Evolutionary conservation across 2,329 filamentous ascomycete species (phyloP).

Genomic region (Claviceps humidiphila): DNA sequence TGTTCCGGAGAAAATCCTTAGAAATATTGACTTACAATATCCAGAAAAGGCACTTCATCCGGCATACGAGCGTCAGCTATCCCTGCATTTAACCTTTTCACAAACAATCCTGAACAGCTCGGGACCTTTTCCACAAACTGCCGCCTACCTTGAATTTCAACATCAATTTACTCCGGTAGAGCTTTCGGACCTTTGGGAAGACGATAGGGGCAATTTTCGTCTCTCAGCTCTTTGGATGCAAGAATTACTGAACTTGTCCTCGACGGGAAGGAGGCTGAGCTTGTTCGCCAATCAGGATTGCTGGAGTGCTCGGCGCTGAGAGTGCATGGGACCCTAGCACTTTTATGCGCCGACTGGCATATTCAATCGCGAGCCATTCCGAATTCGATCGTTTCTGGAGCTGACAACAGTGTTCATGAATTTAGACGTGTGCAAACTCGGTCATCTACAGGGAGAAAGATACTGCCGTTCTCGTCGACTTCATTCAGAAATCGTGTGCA

Average conservation of each 20-base stretch:
- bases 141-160: conserved; percentile 10
- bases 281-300: conserved; percentile 30
- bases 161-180: background rate
- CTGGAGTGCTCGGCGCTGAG: conserved; percentile 41
- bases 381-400: background rate
- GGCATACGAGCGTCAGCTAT: conserved; percentile 22
- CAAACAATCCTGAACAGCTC: conserved; percentile 17
- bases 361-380: conserved; percentile 26
- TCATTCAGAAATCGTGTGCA: conserved; percentile 4
- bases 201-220: background rate
- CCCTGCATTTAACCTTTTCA: conserved; percentile 16
- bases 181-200: background rate
- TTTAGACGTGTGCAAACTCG: conserved; percentile 22
- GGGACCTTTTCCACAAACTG: conserved; percentile 4
- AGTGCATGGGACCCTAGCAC: conserved; percentile 45
- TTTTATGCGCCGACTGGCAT: conserved; percentile 37
- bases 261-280: background rate
- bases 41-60: conserved; percentile 17
- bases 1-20: conserved; percentile 23
- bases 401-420: conserved; percentile 17
- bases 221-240: conserved; percentile 20
- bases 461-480: conserved; percentile 8
- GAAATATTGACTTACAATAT: conserved; percentile 27
- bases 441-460: conserved; percentile 16
- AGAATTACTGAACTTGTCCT: conserved; percentile 26